Base-by-base conservation (phyloP, 768 basidiomycete genomes). In the Boletus rex-veris region DNA sequence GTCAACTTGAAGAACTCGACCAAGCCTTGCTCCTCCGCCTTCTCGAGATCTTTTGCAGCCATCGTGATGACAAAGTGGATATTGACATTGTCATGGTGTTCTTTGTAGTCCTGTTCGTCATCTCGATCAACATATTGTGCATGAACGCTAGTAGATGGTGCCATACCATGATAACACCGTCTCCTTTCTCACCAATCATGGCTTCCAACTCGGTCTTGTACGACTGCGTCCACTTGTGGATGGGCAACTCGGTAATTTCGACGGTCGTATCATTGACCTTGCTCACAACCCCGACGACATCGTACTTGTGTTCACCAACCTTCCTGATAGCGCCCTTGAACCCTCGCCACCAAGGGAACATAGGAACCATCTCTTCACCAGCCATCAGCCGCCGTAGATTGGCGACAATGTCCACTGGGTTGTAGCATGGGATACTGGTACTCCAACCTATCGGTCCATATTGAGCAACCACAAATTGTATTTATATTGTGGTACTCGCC, bases 301-400 rank as follows among this genome's bases (percentile, higher is more conserved):
- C 88, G 67, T 88, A 94, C 72, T 90, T 96, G 77, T 93, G 84
- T 61, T 93, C 93, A 33, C 80, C 81, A 33, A 81, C 78, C 57
- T 81, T 81, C 73, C 84, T 92, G 72, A 98, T 88, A 36, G 86
- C 79, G 38, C 95, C 95, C 64, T 86, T 84, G 74, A 95, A 98
- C 28, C 96, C 95, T 48, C 93, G 85, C 90, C 92, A 98, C 97
- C 97, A 99, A 3, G 97, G 97, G 11, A 81, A 75, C 91, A 99
- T 98, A 0, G 85, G 80, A 14, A 85, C 82, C 59, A 86, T 66
- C 58, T 92, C 90, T 72, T 97, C 89, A 39, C 82, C 88, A 3
- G 79, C 77, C 90, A 98, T 95, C 59, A 94, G 73, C 7, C 90
- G 79, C 14, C 90, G 85, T 33, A 99, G 72, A 68, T 98, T 98